Conservation (phyloP, 345 rosid species). For the Rhizophora mangle region DNA sequence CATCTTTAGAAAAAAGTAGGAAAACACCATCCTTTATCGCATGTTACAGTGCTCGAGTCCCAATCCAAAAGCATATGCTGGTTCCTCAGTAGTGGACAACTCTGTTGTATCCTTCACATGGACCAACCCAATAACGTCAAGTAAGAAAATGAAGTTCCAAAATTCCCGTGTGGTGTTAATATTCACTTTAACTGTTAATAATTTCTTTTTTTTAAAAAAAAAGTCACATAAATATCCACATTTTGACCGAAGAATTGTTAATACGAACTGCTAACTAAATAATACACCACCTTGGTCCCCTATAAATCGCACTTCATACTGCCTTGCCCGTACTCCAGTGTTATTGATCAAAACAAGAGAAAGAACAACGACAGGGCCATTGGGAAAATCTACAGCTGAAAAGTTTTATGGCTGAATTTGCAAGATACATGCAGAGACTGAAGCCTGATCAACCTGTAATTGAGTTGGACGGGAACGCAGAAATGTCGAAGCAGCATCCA, state of each 20-base stretch:
- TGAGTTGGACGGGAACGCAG: constrained; percentile 31
- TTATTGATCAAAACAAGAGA: too few species aligned
- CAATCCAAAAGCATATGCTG: background rate
- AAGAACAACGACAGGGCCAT: background rate
- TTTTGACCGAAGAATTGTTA: background rate
- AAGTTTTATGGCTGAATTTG: constrained; percentile 27
- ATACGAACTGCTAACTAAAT: background rate
- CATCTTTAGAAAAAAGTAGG: background rate
- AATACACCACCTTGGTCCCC: background rate
- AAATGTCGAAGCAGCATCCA: constrained; percentile 30
- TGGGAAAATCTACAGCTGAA: background rate
- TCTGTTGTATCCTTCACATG: constrained; percentile 8
- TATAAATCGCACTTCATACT: constrained; percentile 11
- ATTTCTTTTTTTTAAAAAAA: too few species aligned
- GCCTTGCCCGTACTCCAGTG: constrained; percentile 5
- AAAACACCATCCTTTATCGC: background rate
- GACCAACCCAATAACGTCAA: constrained; percentile 24
- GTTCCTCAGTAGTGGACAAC: constrained; percentile 8
- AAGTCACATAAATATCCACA: constrained; percentile 13
- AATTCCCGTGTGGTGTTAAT: constrained; percentile 17
- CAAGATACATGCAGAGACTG: constrained; percentile 32
- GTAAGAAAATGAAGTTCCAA: constrained; percentile 29
- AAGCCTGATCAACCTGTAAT: constrained; percentile 20
- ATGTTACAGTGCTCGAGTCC: background rate
- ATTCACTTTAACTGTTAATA: constrained; percentile 26